phyloP scores from a whole-genome alignment of 257 asterid species.

The Solanum megistacrolobum region DNA sequence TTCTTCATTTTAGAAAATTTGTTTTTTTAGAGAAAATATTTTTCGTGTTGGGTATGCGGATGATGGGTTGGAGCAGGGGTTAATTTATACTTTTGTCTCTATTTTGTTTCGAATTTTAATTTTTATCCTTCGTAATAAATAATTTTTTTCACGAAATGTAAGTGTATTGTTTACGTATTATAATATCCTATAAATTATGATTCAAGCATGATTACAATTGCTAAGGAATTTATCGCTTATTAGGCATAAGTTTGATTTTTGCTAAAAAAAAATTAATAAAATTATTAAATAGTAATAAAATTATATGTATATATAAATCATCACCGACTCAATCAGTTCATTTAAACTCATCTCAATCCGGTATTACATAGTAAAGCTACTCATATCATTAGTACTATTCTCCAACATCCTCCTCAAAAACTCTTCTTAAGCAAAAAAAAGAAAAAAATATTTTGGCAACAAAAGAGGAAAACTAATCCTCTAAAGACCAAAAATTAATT shows the following conservation, averaged over 20 bases:
- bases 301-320: background rate
- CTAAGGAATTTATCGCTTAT: background rate
- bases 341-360: background rate
- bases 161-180: too few relatives aligned
- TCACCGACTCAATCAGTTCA: background rate
- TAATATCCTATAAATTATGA: too few relatives aligned
- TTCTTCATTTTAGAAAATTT: too few relatives aligned
- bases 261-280: too few relatives aligned
- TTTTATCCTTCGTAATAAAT: too few relatives aligned
- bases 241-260: background rate
- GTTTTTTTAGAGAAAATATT: too few relatives aligned
- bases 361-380: background rate
- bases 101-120: too few relatives aligned
- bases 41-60: too few relatives aligned
- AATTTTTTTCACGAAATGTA: too few relatives aligned
- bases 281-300: too few relatives aligned
- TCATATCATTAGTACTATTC: background rate
- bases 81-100: too few relatives aligned
- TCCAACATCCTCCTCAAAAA: background rate
- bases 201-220: background rate
- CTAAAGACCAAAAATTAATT: background rate
- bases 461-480: background rate
- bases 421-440: background rate
- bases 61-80: too few relatives aligned
- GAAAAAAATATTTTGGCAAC: background rate